phyloP scores from a whole-genome alignment of 495 filamentous ascomycete species.

The Aspergillus saccharolyticus region DNA sequence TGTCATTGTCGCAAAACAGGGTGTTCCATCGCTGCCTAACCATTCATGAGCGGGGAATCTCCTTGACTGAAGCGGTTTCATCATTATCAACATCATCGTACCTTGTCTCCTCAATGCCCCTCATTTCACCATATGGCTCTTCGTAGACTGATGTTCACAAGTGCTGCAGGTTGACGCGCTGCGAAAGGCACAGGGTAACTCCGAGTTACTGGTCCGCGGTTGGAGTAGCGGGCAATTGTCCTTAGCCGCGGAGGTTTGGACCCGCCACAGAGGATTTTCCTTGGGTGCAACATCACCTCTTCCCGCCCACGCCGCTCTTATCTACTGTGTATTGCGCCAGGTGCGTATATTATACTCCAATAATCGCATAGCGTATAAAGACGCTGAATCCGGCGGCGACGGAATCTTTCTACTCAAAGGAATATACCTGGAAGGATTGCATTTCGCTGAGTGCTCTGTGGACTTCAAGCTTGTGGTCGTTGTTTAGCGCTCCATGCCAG shows the following conservation, averaged over 20 bases:
- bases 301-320: not conserved
- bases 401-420: not conserved
- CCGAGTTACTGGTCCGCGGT: not conserved
- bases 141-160: conserved; percentile 11
- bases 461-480: not conserved
- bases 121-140: conserved; percentile 45
- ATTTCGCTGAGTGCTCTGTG: not conserved
- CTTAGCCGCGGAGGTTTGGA: conserved; percentile 8
- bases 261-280: conserved; percentile 8
- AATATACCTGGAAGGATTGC: too few relatives aligned
- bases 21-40: conserved; percentile 59
- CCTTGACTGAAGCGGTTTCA: not conserved
- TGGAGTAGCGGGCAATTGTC: not conserved
- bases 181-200: not conserved
- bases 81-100: conserved; percentile 22
- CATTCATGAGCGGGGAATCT: not conserved
- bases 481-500: not conserved
- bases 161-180: conserved; percentile 11
- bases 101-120: conserved; percentile 59
- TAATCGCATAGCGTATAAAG: too few relatives aligned
- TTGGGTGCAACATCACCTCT: not conserved
- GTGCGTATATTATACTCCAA: not conserved
- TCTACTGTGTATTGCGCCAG: not conserved
- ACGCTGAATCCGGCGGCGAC: too few relatives aligned
- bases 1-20: conserved; percentile 55